These are phyloP conservation scores for Platanthera guangdongensis DNA, from an alignment of 106 monocot species.

Conservation along the genomic window DNA sequence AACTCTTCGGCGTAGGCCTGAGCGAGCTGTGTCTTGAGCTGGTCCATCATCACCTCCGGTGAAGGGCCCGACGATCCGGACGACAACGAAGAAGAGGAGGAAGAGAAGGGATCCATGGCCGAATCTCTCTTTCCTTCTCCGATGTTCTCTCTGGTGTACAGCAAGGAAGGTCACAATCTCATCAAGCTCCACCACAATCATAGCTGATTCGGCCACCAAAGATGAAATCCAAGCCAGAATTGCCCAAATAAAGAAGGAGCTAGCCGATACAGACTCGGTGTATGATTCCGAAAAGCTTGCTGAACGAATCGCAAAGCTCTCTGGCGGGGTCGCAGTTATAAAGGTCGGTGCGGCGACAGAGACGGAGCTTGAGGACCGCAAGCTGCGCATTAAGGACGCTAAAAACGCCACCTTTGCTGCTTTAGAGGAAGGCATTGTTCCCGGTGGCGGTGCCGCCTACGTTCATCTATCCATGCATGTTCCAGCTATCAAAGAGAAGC, in stretches of 20 bases:
- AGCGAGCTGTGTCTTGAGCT: conserved; percentile 83
- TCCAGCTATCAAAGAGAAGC: conserved; percentile 62
- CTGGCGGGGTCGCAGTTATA: conserved; percentile 84
- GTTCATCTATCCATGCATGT: conserved; percentile 66
- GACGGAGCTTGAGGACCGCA: conserved; percentile 83
- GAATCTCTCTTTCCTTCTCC: neutral
- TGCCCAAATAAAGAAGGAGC: conserved; percentile 78
- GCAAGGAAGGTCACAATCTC: conserved; percentile 67
- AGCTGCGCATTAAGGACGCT: conserved; percentile 80
- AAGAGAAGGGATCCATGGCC: conserved; percentile 43
- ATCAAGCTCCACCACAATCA: conserved; percentile 52
- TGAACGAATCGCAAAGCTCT: conserved; percentile 73
- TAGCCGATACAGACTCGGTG: conserved; percentile 59
- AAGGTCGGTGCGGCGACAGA: conserved; percentile 86
- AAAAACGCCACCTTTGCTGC: conserved; percentile 92
- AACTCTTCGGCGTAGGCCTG: conserved; percentile 97
- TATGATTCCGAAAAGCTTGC: conserved; percentile 72
- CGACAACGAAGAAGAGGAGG: conserved; percentile 26
- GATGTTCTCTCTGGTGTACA: conserved; percentile 11
- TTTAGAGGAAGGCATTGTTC: conserved; percentile 90
- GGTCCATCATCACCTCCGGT: conserved; percentile 74
- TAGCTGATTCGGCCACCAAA: conserved; percentile 72
- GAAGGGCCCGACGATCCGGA: conserved; percentile 30
- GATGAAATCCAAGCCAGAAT: conserved; percentile 73
- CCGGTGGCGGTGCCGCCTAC: conserved; percentile 75